phyloP scores from a whole-genome alignment of 2,329 filamentous ascomycete genomes.

The Penicillium sp. region DNA sequence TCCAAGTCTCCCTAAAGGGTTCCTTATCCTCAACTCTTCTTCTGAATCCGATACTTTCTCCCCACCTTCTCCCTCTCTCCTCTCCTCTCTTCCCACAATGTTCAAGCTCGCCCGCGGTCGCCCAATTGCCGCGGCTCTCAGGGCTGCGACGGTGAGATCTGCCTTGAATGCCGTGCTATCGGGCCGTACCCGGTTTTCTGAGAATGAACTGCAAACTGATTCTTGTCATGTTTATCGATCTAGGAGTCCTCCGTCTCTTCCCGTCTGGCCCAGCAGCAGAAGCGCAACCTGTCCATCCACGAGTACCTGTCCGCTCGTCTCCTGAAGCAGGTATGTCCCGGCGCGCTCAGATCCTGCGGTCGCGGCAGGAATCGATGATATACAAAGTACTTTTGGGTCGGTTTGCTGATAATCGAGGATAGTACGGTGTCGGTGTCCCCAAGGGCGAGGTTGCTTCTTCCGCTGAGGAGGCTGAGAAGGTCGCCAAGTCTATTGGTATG shows the following conservation, averaged over 20 bases:
- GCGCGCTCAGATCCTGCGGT: constrained; percentile 19
- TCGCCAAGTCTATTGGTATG: constrained; percentile 85
- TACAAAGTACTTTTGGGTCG: constrained; percentile 6
- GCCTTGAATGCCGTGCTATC: constrained; percentile 19
- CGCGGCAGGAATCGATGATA: constrained; percentile 16
- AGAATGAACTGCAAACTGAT: constrained; percentile 15
- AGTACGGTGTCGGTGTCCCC: constrained; percentile 95
- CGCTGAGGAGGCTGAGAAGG: constrained; percentile 83
- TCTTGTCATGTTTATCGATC: not conserved
- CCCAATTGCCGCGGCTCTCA: constrained; percentile 77
- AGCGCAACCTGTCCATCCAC: constrained; percentile 91
- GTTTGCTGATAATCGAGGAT: constrained; percentile 31
- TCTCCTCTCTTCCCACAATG: constrained; percentile 61
- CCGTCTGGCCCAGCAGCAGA: constrained; percentile 70
- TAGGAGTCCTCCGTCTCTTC: constrained; percentile 62
- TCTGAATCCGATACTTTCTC: constrained; percentile 23
- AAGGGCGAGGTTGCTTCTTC: constrained; percentile 83
- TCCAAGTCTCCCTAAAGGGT: constrained; percentile 23
- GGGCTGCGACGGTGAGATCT: constrained; percentile 71
- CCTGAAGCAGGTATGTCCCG: constrained; percentile 64
- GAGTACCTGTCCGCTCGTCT: constrained; percentile 96
- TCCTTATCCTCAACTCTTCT: constrained; percentile 15
- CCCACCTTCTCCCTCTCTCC: constrained; percentile 19
- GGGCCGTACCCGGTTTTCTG: constrained; percentile 15
- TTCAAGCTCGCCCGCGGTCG: constrained; percentile 84